Evolutionary conservation across 768 basidiomycete genomes (phyloP).

Genomic region (Cantharellus anzutake): DNA sequence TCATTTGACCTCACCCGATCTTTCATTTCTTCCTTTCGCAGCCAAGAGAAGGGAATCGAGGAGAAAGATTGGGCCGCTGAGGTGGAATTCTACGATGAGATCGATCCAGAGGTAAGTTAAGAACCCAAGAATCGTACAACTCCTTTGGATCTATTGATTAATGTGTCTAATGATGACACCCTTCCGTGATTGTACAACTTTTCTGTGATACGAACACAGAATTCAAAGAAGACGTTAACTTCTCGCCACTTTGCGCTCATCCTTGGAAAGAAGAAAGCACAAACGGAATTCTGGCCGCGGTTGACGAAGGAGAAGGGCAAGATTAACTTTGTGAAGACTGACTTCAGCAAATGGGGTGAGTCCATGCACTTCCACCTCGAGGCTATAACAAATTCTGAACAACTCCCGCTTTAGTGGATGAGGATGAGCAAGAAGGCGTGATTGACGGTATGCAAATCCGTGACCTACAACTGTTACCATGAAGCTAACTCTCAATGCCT

Average conservation of each 20-base stretch:
- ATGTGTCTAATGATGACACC: constrained; percentile 4
- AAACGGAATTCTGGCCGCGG: constrained; percentile 79
- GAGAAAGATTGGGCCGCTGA: constrained; percentile 55
- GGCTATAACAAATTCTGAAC: neutral
- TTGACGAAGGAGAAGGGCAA: constrained; percentile 76
- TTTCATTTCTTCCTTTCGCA: constrained; percentile 7
- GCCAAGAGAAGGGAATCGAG: constrained; percentile 21
- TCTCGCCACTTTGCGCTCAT: constrained; percentile 48
- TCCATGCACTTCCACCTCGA: constrained; percentile 9
- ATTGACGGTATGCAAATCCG: constrained; percentile 1
- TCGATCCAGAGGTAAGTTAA: constrained; percentile 49
- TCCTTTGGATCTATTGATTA: neutral
- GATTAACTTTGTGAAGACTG: constrained; percentile 75
- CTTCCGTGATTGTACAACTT: constrained; percentile 4
- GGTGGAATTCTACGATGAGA: constrained; percentile 55
- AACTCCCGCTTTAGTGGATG: constrained; percentile 61
- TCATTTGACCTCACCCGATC: neutral
- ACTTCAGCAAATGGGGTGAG: constrained; percentile 44
- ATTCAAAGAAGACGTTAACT: constrained; percentile 39
- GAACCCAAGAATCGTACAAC: neutral
- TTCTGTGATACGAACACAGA: constrained; percentile 17
- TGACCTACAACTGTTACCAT: neutral
- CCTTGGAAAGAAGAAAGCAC: constrained; percentile 62
- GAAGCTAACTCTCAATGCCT: neutral
- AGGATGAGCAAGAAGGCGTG: constrained; percentile 78